phyloP scores from a whole-genome alignment of 2,329 filamentous ascomycete genomes.

The Penicillium sp. region DNA sequence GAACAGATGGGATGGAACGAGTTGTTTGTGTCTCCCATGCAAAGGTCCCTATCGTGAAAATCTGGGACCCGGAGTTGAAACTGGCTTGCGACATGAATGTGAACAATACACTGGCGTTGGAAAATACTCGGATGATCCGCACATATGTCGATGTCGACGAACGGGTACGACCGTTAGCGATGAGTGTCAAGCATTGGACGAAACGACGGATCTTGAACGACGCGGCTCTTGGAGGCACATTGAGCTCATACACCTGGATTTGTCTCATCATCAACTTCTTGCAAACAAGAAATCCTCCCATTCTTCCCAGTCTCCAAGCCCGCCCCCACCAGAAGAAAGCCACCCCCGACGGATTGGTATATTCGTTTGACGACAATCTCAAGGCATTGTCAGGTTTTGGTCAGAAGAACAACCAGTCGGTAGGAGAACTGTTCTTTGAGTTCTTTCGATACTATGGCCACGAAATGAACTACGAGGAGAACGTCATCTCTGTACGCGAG shows the following conservation, averaged over 20 bases:
- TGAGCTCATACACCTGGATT: conserved; percentile 99
- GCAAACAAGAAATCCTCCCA: conserved; percentile 80
- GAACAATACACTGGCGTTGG: conserved; percentile 91
- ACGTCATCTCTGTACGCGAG: conserved; percentile 81
- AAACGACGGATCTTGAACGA: conserved; percentile 91
- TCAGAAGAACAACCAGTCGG: conserved; percentile 75
- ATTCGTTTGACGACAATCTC: conserved; percentile 86
- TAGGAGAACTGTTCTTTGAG: conserved; percentile 87
- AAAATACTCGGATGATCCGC: conserved; percentile 97
- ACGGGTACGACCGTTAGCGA: conserved; percentile 86
- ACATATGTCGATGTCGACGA: conserved; percentile 94
- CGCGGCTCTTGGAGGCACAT: conserved; percentile 91
- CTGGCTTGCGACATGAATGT: conserved; percentile 98
- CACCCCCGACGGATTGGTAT: conserved; percentile 67
- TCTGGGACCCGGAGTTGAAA: conserved; percentile 92
- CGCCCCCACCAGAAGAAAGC: conserved; percentile 65
- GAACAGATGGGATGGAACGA: conserved; percentile 83
- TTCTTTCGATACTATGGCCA: conserved; percentile 96
- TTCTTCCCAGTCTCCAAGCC: conserved; percentile 85
- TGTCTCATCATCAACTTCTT: conserved; percentile 97
- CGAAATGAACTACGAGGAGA: conserved; percentile 86
- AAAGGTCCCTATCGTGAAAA: conserved; percentile 97
- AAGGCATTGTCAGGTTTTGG: conserved; percentile 75
- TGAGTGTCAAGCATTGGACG: conserved; percentile 98
- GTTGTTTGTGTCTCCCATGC: conserved; percentile 93